A percentile compares a stretch with the other conserved stretches of the same genome.
Conservation (phyloP, 148 eudicot species). For the Fagopyrum homotropicum region DNA sequence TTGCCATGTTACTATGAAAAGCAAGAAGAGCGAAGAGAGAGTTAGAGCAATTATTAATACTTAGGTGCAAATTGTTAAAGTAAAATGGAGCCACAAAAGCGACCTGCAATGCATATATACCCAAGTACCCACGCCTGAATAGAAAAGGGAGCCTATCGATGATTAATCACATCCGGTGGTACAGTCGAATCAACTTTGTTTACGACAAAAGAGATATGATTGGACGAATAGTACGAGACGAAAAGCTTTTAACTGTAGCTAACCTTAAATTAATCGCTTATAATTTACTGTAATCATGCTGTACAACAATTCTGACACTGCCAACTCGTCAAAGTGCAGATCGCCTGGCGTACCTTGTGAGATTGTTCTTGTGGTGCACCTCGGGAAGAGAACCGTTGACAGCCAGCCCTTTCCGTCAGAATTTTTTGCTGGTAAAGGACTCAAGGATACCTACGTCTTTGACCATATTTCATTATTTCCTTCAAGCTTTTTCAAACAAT, state of each 20-base stretch:
- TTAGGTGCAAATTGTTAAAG: not conserved
- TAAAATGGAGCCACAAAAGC: not conserved
- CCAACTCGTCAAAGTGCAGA: conserved; percentile 36
- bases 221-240: too few relatives aligned
- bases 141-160: conserved; percentile 66
- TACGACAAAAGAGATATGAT: not conserved
- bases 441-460: too few relatives aligned
- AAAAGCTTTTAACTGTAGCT: too few relatives aligned
- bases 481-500: too few relatives aligned
- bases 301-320: conserved; percentile 51
- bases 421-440: too few relatives aligned
- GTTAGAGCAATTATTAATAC: conserved; percentile 10
- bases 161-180: conserved; percentile 82
- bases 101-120: conserved; percentile 46
- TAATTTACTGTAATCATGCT: conserved; percentile 19
- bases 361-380: conserved; percentile 26
- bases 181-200: conserved; percentile 6
- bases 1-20: conserved; percentile 14
- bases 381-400: conserved; percentile 26
- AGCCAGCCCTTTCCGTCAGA: not conserved
- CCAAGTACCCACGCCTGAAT: conserved; percentile 59
- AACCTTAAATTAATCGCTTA: conserved; percentile 5
- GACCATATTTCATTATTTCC: too few relatives aligned
- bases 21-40: conserved; percentile 13
- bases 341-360: conserved; percentile 18